These are phyloP conservation scores for Saturnispora ahearnii DNA, from an alignment of 805 yeast species.

Conservation along the genomic window DNA sequence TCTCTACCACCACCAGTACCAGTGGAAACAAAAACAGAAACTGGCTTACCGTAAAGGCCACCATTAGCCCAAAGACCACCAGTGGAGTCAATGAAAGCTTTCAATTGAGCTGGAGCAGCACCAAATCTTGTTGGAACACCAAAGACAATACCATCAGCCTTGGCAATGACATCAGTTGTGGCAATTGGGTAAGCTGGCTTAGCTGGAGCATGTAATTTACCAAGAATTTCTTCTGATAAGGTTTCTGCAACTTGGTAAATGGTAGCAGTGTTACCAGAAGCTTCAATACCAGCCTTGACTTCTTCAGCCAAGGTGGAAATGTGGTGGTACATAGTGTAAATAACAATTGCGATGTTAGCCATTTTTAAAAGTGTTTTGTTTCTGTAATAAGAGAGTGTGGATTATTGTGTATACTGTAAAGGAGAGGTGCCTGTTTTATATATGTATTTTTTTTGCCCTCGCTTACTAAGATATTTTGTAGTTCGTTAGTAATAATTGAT, in stretches of 20 bases:
- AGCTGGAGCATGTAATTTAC: conserved; percentile 52
- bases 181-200: conserved; percentile 60
- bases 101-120: conserved; percentile 69
- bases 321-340: conserved; percentile 77
- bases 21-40: conserved; percentile 63
- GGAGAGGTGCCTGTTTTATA: no score
- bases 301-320: conserved; percentile 58
- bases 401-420: not conserved
- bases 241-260: conserved; percentile 75
- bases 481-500: no score
- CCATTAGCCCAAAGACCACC: conserved; percentile 77
- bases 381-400: not conserved
- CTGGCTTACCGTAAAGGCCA: conserved; percentile 63
- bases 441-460: no score
- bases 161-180: conserved; percentile 44
- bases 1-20: conserved; percentile 88
- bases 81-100: conserved; percentile 67
- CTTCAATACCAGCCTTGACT: conserved; percentile 56
- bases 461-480: no score
- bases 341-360: conserved; percentile 30
- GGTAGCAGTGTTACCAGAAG: conserved; percentile 61
- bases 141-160: conserved; percentile 73
- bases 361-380: not conserved
- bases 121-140: conserved; percentile 88
- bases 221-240: conserved; percentile 48